A percentile compares a stretch with the other conserved stretches of the same genome.
These are phyloP conservation scores for Pythium phragmitis DNA, from an alignment of 352 stramenopile species.

Conservation along the genomic window DNA sequence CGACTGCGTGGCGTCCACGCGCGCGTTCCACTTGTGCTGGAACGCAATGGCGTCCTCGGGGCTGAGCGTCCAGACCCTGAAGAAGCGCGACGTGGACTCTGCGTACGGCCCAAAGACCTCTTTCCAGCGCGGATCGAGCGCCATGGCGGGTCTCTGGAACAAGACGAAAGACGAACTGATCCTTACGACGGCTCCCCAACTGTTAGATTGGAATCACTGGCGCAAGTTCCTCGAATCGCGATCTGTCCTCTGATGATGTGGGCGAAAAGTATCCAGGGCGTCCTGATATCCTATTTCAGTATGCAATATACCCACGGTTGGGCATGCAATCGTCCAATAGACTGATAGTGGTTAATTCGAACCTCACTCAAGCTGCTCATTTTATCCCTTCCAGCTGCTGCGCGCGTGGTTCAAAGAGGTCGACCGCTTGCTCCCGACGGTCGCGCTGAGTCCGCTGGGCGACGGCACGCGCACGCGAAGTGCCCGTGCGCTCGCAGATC, in stretches of 20 bases:
- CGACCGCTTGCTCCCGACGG: background rate
- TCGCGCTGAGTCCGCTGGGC: background rate
- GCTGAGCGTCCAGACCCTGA: conserved; percentile 11
- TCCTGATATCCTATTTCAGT: too few relatives aligned
- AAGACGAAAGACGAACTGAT: background rate
- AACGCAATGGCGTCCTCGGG: conserved; percentile 1
- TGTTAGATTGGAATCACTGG: background rate
- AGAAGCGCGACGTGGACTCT: background rate
- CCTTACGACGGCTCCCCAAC: background rate
- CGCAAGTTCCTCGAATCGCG: too few relatives aligned
- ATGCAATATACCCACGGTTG: too few relatives aligned
- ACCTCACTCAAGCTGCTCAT: background rate
- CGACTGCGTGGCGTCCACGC: background rate
- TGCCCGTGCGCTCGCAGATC: conserved; percentile 2
- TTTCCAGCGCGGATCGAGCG: conserved; percentile 8
- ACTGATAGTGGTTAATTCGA: background rate
- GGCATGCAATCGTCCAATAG: background rate
- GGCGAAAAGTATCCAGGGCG: too few relatives aligned
- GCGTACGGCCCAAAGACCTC: conserved; percentile 8
- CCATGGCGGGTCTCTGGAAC: background rate
- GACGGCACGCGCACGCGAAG: background rate
- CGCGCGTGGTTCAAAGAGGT: background rate
- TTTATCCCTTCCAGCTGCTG: background rate
- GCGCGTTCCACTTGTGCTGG: conserved; percentile 9
- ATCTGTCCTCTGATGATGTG: too few relatives aligned